Base-by-base conservation (phyloP, 345 rosid species). In the Citrus inodora region DNA sequence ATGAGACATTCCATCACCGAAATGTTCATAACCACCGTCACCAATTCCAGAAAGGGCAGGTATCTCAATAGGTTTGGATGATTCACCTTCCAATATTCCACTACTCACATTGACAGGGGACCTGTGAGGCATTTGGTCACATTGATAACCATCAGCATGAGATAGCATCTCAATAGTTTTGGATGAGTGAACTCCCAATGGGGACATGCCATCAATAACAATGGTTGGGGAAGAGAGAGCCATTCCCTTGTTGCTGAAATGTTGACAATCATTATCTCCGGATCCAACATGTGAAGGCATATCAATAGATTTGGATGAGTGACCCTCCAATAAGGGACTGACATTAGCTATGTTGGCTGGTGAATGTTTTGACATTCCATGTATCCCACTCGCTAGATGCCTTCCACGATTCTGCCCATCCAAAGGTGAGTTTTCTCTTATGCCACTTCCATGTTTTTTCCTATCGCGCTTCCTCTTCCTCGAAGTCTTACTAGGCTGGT, bases 341-440 rank as follows among this genome's bases (percentile, higher is more conserved):
- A 78, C 78, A 70, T 75, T 62, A 56, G 48, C 67, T 17, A 46
- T 30, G 64, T 72, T 77, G 70, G 83, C 38, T 9, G 78, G 80
- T 1, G 69, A 74, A 67, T 13, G 53, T 32, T 22, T 63, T 70
- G 80, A 74, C 9, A 76, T 66, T 59, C 73, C 78, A 10, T 74
- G 19, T 53, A 37, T 73, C 64, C 87, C 90, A 56, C 75, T 84
- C 71, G 60, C 70, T 61, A 83, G 59, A 76, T 83, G 78, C 80
- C 67, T 83, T 67, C 66, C 81, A 71, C 78, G 76, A 75, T 73
- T 83, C 62, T 70, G 84, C 78, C 67, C 28, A 58, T 80, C 78
- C 51, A 74, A 83, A 58, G 85, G 67, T 77, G 78, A 73, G 32
- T 74, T 84, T 77, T 76, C 81, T 46, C 77, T 81, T 6, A 42